These are phyloP conservation scores for Erodium texanum DNA, from an alignment of 441 rosid genomes.

Conservation along the genomic window DNA sequence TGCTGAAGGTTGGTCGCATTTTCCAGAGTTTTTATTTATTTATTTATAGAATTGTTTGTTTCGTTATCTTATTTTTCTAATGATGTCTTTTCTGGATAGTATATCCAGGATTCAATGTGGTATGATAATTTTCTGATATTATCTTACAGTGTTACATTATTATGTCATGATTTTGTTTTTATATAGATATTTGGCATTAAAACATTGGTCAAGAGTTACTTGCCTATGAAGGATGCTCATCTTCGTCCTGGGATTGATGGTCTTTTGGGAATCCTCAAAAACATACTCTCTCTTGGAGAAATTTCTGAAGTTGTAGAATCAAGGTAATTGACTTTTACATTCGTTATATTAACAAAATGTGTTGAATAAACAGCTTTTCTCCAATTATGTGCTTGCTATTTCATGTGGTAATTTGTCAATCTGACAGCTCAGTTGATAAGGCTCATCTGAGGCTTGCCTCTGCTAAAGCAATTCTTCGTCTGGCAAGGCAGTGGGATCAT, in stretches of 20 bases:
- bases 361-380: constrained; percentile 13
- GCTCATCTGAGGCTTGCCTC: constrained; percentile 90
- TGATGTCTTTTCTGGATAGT: too few relatives aligned
- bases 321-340: constrained; percentile 35
- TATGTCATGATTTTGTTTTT: background rate
- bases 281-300: constrained; percentile 69
- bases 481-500: constrained; percentile 88
- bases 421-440: constrained; percentile 75
- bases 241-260: constrained; percentile 79
- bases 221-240: constrained; percentile 94
- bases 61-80: too few relatives aligned
- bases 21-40: background rate
- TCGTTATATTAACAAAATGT: background rate
- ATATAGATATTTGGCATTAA: constrained; percentile 86
- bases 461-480: constrained; percentile 88
- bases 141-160: background rate
- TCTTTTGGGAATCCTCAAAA: constrained; percentile 60
- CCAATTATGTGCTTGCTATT: constrained; percentile 13
- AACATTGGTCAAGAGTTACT: constrained; percentile 85
- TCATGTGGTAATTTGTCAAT: constrained; percentile 23
- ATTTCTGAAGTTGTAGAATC: constrained; percentile 65
- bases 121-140: background rate
- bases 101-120: constrained; percentile 1
- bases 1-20: constrained; percentile 64
- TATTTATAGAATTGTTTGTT: too few relatives aligned